phyloP scores from a whole-genome alignment of 257 asterid genomes.

The Jasminum sambac region DNA sequence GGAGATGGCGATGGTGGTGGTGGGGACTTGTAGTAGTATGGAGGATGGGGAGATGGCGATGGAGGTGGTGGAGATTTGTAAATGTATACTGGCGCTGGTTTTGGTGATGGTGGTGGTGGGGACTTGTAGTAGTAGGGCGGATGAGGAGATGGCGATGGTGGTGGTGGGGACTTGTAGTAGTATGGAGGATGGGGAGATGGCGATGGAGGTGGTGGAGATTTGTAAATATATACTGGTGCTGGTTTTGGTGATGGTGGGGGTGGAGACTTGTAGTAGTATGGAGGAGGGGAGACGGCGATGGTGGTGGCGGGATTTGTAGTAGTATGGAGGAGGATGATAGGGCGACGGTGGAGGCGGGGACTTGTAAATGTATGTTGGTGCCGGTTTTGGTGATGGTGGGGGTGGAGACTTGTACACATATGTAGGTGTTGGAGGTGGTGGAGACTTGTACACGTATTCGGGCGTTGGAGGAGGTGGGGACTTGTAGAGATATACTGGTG shows the following conservation, averaged over 20 bases:
- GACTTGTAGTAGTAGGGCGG: slow-evolving; percentile 32
- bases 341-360: slow-evolving; percentile 19
- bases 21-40: too few relatives aligned
- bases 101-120: slow-evolving; percentile 29
- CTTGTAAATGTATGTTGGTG: not conserved
- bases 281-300: too few relatives aligned
- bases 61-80: slow-evolving; percentile 14
- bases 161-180: slow-evolving; percentile 36
- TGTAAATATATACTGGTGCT: slow-evolving; percentile 21
- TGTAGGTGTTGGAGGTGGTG: slow-evolving; percentile 1
- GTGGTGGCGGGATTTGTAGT: slow-evolving; percentile 26
- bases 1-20: slow-evolving; percentile 26
- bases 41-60: too few relatives aligned
- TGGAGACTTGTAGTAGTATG: slow-evolving; percentile 25
- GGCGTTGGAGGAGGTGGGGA: slow-evolving; percentile 34
- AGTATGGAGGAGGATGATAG: slow-evolving; percentile 1
- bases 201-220: slow-evolving; percentile 32
- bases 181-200: slow-evolving; percentile 32
- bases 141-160: slow-evolving; percentile 30
- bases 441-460: slow-evolving; percentile 26
- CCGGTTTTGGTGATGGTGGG: slow-evolving; percentile 28
- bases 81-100: too few relatives aligned
- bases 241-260: slow-evolving; percentile 35
- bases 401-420: slow-evolving; percentile 28
- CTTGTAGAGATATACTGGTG: slow-evolving; percentile 23